Evolutionary conservation across 2,329 filamentous ascomycete species (phyloP).

Genomic region (Aspergillus jensenii): DNA sequence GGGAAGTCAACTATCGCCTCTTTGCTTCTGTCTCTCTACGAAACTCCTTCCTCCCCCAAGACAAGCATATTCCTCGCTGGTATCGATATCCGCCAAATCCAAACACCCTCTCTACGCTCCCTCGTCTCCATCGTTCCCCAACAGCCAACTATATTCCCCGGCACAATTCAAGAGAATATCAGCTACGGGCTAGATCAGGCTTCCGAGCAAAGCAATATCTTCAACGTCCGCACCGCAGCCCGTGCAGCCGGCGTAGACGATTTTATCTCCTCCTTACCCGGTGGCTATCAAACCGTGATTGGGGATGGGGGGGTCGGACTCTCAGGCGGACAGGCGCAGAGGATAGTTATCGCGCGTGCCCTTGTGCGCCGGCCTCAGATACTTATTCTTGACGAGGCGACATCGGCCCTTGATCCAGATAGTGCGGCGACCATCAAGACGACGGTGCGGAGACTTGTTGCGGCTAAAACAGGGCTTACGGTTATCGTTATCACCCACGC

Average conservation of each 20-base stretch:
- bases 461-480: constrained; percentile 52
- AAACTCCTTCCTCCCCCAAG: constrained; percentile 29
- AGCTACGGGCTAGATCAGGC: not conserved
- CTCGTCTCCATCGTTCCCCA: constrained; percentile 63
- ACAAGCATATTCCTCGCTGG: constrained; percentile 53
- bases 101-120: constrained; percentile 61
- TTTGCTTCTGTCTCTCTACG: constrained; percentile 72
- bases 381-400: constrained; percentile 84
- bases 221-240: not conserved
- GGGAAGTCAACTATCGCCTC: constrained; percentile 85
- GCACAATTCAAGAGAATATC: not conserved
- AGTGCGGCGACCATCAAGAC: constrained; percentile 64
- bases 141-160: constrained; percentile 62
- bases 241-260: constrained; percentile 50
- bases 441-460: constrained; percentile 59
- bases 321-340: constrained; percentile 80
- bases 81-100: constrained; percentile 57
- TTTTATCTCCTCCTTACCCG: constrained; percentile 68
- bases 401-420: constrained; percentile 72
- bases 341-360: constrained; percentile 77
- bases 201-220: not conserved
- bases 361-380: constrained; percentile 69
- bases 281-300: constrained; percentile 69
- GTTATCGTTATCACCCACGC: constrained; percentile 82
- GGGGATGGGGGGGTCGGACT: constrained; percentile 74